Evolutionary conservation across 352 stramenopile genomes (phyloP).

Genomic region (Thalassiosira oceanica): DNA sequence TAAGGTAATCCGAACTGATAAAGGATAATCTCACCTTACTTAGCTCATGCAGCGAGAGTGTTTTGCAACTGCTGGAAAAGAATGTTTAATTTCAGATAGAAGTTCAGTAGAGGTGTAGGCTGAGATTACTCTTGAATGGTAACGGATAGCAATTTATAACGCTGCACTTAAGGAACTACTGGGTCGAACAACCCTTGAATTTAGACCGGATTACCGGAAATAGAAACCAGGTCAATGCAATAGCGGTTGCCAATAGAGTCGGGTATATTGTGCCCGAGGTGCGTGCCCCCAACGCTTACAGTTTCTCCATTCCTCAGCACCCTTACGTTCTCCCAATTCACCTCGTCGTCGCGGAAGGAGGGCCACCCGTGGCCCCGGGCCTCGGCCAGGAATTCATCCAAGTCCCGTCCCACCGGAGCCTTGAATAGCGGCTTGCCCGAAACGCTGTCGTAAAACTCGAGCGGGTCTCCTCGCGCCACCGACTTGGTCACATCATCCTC

Average conservation of each 20-base stretch:
- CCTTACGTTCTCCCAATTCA: conserved; percentile 84
- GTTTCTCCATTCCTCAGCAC: conserved; percentile 79
- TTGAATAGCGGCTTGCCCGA: conserved; percentile 82
- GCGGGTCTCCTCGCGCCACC: conserved; percentile 23
- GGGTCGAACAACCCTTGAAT: too few species aligned
- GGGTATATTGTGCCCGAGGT: conserved; percentile 82
- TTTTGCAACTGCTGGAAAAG: too few species aligned
- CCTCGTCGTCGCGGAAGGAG: conserved; percentile 80
- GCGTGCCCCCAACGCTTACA: conserved; percentile 71
- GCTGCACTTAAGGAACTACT: too few species aligned
- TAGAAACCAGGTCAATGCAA: conserved; percentile 85
- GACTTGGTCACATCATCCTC: conserved; percentile 37
- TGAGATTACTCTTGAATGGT: too few species aligned
- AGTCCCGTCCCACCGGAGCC: conserved; percentile 71
- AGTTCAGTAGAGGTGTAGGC: too few species aligned
- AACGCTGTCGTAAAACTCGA: conserved; percentile 78
- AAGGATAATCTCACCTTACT: too few species aligned
- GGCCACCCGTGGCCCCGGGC: conserved; percentile 78
- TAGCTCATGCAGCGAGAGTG: too few species aligned
- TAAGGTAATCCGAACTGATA: too few species aligned
- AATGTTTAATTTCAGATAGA: too few species aligned
- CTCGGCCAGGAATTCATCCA: conserved; percentile 80
- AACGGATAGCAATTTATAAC: too few species aligned
- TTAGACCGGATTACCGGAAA: conserved; percentile 68
- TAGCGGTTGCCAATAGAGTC: conserved; percentile 82